A percentile compares a stretch with the other conserved stretches of the same genome.
These are phyloP conservation scores for Clonostachys rhizophaga DNA, from an alignment of 2,329 filamentous ascomycete genomes.

Conservation along the genomic window DNA sequence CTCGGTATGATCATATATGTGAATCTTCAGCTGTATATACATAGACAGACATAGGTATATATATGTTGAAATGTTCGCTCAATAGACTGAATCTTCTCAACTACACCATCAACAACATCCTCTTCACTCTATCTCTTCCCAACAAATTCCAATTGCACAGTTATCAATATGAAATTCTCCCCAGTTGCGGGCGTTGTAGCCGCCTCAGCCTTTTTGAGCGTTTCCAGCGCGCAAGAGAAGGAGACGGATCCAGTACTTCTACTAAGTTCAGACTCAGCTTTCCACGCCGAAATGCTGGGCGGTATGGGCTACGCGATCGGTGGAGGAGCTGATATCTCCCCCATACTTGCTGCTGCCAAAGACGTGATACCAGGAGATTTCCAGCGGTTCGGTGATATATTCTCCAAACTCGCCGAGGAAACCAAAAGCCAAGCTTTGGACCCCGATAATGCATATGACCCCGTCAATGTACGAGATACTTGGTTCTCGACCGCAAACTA, in stretches of 20 bases:
- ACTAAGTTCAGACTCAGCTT: conserved; percentile 4
- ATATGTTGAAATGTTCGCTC: no score
- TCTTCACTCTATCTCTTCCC: no score
- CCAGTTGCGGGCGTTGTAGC: no score
- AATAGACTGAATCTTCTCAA: no score
- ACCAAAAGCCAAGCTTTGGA: conserved; percentile 3
- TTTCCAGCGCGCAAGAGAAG: no score
- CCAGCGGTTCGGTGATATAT: conserved; percentile 4
- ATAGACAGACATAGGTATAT: no score
- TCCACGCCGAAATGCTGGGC: conserved; percentile 5
- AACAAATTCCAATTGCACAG: no score
- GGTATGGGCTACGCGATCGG: conserved; percentile 1
- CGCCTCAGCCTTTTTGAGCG: no score
- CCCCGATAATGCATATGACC: conserved; percentile 1
- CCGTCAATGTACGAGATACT: conserved; percentile 3
- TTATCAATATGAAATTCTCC: no score
- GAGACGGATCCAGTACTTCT: conserved; percentile 2
- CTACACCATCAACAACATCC: no score
- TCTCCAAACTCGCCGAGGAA: conserved; percentile 4
- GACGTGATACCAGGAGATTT: conserved; percentile 7
- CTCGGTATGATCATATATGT: no score
- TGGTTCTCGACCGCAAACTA: conserved; percentile 27
- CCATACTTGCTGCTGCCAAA: conserved; percentile 5
- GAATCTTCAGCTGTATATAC: no score
- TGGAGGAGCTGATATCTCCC: conserved; percentile 2